Evolutionary conservation across 768 basidiomycete species (phyloP), one percentile per base, ranked within the genome.

Genomic region (Amanita phalloides): DNA sequence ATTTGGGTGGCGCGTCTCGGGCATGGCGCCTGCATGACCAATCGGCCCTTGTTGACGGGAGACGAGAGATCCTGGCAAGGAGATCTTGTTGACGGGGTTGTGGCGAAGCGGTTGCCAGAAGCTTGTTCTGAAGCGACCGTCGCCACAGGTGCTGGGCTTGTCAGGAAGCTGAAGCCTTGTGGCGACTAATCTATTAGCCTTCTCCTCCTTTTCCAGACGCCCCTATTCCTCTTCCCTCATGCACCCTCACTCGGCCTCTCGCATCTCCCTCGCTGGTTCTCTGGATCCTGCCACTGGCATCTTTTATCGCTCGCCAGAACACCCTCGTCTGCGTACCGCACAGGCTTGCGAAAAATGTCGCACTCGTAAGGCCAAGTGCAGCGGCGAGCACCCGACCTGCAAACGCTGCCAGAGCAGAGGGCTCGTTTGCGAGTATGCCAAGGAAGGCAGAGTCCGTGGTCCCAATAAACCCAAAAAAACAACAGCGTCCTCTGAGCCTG

Each of bases 341-440:
- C 84, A 86, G 59, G 84, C 84, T 3, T 88, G 85, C 64, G 81
- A 86, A 59, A 83, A 83, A 61, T 87, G 86, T 62, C 75, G 86
- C 11, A 71, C 71, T 0, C 67, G 84, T 46, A 89, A 87, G 63
- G 84, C 82, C 28, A 89, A 88, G 82, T 88, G 85, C 63, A 81
- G 77, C 55, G 84, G 86, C 37, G 81, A 84, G 33, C 80, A 81
- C 49, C 84, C 86, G 0, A 63, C 76, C 0, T 89, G 86, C 62
- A 73, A 79, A 57, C 79, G 86, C 9, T 88, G 86, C 62, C 61
- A 73, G 5, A 66, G 64, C 3, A 71, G 82, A 4, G 78, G 82
- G 0, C 67, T 86, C 36, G 55, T 66, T 2, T 88, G 86, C 64
- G 76, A 80, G 44, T 88, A 89, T 58, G 77, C 80, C 0, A 73